These are phyloP conservation scores for Globisporangium paddicum DNA, from an alignment of 352 stramenopile genomes.

Conservation along the genomic window DNA sequence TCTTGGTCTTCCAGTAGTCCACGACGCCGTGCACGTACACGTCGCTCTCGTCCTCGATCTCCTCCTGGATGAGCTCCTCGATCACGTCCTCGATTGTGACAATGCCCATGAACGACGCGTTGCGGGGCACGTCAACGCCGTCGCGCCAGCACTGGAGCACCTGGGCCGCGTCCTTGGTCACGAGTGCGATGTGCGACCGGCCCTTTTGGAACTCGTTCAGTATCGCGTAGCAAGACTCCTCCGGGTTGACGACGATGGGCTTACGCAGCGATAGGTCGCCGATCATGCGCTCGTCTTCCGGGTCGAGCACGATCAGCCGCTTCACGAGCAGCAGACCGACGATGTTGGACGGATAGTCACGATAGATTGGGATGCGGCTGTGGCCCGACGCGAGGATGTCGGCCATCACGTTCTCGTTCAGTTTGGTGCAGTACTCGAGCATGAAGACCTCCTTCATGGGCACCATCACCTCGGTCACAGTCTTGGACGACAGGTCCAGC, in stretches of 20 bases:
- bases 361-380: slow-evolving; percentile 88
- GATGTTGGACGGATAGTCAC: slow-evolving; percentile 62
- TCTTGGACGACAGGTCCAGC: slow-evolving; percentile 86
- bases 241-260: slow-evolving; percentile 79
- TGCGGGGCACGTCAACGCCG: slow-evolving; percentile 27
- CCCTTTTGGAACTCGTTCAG: slow-evolving; percentile 92
- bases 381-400: slow-evolving; percentile 86
- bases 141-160: slow-evolving; percentile 58
- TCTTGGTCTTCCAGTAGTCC: slow-evolving; percentile 48
- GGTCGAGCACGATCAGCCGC: slow-evolving; percentile 87
- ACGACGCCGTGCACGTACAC: slow-evolving; percentile 56
- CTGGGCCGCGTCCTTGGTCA: slow-evolving; percentile 47
- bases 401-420: slow-evolving; percentile 71
- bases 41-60: slow-evolving; percentile 90
- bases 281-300: slow-evolving; percentile 63
- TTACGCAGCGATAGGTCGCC: slow-evolving; percentile 58
- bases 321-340: slow-evolving; percentile 86
- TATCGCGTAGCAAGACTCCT: slow-evolving; percentile 81
- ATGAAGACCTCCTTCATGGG: slow-evolving; percentile 81
- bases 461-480: slow-evolving; percentile 84
- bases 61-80: slow-evolving; percentile 87
- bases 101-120: slow-evolving; percentile 76
- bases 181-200: slow-evolving; percentile 75
- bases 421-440: slow-evolving; percentile 68
- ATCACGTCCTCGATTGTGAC: slow-evolving; percentile 91